These are phyloP conservation scores for Marvania coccoides DNA, from an alignment of 139 green algal species.

Conservation along the genomic window DNA sequence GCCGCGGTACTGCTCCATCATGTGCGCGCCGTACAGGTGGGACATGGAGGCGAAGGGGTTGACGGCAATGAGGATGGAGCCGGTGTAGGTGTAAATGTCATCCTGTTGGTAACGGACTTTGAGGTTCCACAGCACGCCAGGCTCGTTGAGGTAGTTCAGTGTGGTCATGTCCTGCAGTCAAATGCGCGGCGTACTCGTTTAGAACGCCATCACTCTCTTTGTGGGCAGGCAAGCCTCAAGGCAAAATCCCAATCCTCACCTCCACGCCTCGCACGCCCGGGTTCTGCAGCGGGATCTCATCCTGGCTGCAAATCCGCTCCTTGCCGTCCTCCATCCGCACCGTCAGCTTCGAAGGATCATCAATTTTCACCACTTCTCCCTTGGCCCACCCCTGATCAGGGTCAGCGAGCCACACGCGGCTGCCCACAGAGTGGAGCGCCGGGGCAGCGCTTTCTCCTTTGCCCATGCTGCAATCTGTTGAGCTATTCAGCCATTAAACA, in stretches of 20 bases:
- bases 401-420: conserved; percentile 65
- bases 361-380: conserved; percentile 58
- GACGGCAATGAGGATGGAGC: conserved; percentile 88
- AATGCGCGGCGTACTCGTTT: too few relatives aligned
- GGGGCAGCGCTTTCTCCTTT: neutral
- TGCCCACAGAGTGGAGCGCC: conserved; percentile 59
- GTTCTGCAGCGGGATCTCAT: conserved; percentile 78
- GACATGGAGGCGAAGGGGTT: conserved; percentile 80
- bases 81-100: conserved; percentile 94
- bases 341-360: conserved; percentile 29
- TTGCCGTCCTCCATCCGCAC: conserved; percentile 42
- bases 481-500: too few relatives aligned
- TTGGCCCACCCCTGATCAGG: conserved; percentile 62
- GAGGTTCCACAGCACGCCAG: conserved; percentile 88
- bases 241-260: conserved; percentile 47
- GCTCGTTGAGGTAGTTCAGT: conserved; percentile 96
- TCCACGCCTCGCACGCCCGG: conserved; percentile 60
- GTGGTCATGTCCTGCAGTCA: conserved; percentile 93
- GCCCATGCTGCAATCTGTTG: conserved; percentile 1
- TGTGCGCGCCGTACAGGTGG: conserved; percentile 82
- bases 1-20: conserved; percentile 90
- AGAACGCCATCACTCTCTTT: neutral
- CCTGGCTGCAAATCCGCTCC: conserved; percentile 38
- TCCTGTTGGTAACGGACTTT: conserved; percentile 72
- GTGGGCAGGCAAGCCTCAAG: neutral